phyloP scores from a whole-genome alignment of 2,329 filamentous ascomycete species.

The Phialophora tarda region DNA sequence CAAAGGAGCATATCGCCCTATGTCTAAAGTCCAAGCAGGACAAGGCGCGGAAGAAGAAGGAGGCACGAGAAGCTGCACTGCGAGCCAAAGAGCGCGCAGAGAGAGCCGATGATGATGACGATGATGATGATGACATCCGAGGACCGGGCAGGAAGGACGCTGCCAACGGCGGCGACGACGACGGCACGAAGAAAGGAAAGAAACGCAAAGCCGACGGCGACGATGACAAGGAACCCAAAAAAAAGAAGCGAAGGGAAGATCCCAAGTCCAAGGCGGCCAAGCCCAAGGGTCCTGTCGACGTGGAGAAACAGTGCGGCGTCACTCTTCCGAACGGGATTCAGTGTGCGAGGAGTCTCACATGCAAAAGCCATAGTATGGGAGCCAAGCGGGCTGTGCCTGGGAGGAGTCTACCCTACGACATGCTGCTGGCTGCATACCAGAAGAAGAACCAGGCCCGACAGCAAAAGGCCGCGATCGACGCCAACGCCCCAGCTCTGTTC shows the following conservation, averaged over 20 bases:
- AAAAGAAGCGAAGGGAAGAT: constrained; percentile 92
- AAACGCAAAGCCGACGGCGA: constrained; percentile 43
- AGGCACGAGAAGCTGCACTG: constrained; percentile 72
- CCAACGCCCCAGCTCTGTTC: constrained; percentile 73
- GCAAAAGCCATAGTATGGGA: constrained; percentile 95
- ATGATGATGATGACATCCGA: constrained; percentile 51
- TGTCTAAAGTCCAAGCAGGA: constrained; percentile 86
- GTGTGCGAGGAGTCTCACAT: constrained; percentile 86
- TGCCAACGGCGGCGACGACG: constrained; percentile 27
- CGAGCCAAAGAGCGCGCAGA: constrained; percentile 60
- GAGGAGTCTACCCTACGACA: constrained; percentile 86
- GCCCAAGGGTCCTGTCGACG: constrained; percentile 89
- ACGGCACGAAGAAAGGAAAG: constrained; percentile 40
- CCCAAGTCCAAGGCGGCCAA: constrained; percentile 82
- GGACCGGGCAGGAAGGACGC: constrained; percentile 52
- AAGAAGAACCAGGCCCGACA: constrained; percentile 99
- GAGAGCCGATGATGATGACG: constrained; percentile 53
- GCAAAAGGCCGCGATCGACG: constrained; percentile 94
- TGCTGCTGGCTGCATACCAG: constrained; percentile 84
- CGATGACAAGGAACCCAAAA: constrained; percentile 74
- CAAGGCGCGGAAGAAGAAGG: constrained; percentile 77
- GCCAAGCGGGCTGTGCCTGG: constrained; percentile 88
- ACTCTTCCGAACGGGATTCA: constrained; percentile 81
- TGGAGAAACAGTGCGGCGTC: constrained; percentile 92
- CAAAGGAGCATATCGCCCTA: constrained; percentile 78